Conservation (phyloP, 1,284 basidiomycete genomes). For the Malassezia furfur region DNA sequence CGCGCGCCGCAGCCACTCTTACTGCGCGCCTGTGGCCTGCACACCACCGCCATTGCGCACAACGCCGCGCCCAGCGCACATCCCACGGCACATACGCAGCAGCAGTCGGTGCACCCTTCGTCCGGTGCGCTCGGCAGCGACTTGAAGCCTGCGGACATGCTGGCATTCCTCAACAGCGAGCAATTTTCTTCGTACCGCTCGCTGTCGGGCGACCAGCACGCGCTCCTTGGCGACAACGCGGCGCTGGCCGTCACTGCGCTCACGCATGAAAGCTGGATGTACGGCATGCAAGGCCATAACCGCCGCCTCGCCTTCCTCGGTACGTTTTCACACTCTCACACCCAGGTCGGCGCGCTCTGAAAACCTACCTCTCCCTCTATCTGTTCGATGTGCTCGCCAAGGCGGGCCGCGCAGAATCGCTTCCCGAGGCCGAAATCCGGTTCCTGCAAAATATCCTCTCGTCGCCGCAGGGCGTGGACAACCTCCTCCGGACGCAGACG, state of each 20-base stretch:
- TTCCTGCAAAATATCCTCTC: slow-evolving; percentile 27
- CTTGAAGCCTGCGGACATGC: slow-evolving; percentile 16
- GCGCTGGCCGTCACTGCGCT: slow-evolving; percentile 29
- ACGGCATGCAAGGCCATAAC: slow-evolving; percentile 35
- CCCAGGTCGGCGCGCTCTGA: slow-evolving; percentile 28
- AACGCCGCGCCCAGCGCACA: neutral
- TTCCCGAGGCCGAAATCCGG: slow-evolving; percentile 6
- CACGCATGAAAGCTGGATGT: slow-evolving; percentile 39
- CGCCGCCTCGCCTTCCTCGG: slow-evolving; percentile 40
- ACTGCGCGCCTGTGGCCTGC: neutral
- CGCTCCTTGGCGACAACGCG: slow-evolving; percentile 24
- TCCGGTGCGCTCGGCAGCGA: too few relatives aligned
- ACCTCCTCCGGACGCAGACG: slow-evolving; percentile 28
- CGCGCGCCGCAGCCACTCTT: too few relatives aligned
- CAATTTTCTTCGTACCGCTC: slow-evolving; percentile 18
- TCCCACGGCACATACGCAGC: too few relatives aligned
- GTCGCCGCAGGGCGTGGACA: slow-evolving; percentile 21
- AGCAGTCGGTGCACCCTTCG: too few relatives aligned
- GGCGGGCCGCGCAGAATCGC: neutral
- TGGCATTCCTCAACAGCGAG: slow-evolving; percentile 21
- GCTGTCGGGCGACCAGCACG: slow-evolving; percentile 2
- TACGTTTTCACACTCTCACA: neutral
- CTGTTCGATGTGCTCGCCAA: slow-evolving; percentile 24
- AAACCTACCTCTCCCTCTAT: slow-evolving; percentile 36
- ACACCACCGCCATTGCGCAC: neutral